Percentiles rank a stretch among this genome's conserved stretches.
These are phyloP conservation scores for Coemansia sp. DNA, from an alignment of 192 early-diverging fungal species.

Conservation along the genomic window DNA sequence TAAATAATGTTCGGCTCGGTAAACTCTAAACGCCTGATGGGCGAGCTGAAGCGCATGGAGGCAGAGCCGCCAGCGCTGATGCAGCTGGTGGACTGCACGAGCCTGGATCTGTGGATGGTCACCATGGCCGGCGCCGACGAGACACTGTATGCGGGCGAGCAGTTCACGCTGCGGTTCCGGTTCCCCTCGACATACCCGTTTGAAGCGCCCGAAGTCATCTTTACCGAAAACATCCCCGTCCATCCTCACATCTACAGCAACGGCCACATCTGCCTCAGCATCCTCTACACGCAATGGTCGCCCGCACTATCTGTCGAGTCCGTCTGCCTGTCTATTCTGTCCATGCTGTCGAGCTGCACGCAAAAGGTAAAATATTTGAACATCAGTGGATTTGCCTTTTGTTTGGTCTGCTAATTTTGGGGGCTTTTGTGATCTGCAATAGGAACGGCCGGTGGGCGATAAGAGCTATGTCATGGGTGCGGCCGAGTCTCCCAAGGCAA, in stretches of 20 bases:
- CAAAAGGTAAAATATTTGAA: constrained; percentile 61
- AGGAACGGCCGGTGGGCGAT: constrained; percentile 24
- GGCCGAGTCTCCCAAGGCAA: constrained; percentile 33
- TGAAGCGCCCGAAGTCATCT: constrained; percentile 73
- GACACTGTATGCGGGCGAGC: constrained; percentile 66
- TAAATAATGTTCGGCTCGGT: constrained; percentile 10
- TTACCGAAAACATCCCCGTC: constrained; percentile 63
- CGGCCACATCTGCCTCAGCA: constrained; percentile 95
- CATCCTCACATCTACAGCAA: constrained; percentile 86
- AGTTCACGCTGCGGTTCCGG: constrained; percentile 60
- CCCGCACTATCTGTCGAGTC: constrained; percentile 85
- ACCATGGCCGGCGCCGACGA: constrained; percentile 62
- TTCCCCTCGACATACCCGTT: constrained; percentile 72
- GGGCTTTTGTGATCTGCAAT: not conserved
- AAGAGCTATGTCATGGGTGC: constrained; percentile 15
- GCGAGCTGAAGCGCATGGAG: constrained; percentile 25
- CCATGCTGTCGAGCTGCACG: constrained; percentile 89
- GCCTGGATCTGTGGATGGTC: constrained; percentile 59
- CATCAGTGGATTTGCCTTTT: not conserved
- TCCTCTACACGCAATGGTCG: constrained; percentile 92
- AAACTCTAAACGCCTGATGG: constrained; percentile 37
- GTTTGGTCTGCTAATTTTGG: constrained; percentile 21
- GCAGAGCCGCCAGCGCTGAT: constrained; percentile 17
- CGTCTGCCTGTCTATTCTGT: constrained; percentile 87
- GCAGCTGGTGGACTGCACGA: constrained; percentile 12